Evolutionary conservation across 805 yeast species (phyloP).

Genomic region (Phaffomyces opuntiae): DNA sequence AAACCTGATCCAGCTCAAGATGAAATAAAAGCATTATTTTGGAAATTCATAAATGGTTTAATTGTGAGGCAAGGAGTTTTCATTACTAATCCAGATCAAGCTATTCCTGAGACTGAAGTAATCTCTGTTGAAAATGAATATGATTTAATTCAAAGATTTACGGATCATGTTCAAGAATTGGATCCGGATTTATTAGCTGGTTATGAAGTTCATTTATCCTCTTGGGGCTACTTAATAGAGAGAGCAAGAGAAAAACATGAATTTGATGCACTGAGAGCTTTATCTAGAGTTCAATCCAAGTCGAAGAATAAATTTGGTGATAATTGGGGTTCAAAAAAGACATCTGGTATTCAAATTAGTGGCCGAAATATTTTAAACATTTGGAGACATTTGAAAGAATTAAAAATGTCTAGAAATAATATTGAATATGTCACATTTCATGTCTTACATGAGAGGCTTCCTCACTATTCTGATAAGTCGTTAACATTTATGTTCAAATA

Average conservation of each 20-base stretch:
- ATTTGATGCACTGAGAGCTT: conserved; percentile 45
- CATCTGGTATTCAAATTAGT: conserved; percentile 57
- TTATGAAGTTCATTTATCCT: conserved; percentile 67
- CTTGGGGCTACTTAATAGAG: conserved; percentile 89
- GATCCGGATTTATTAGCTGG: conserved; percentile 92
- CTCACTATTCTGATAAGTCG: conserved; percentile 45
- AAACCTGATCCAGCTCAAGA: conserved; percentile 65
- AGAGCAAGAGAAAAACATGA: conserved; percentile 42
- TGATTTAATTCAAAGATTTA: conserved; percentile 49
- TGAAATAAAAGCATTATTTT: conserved; percentile 51
- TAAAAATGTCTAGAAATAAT: conserved; percentile 59
- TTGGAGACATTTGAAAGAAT: conserved; percentile 73
- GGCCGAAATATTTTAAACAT: conserved; percentile 84
- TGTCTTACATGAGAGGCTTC: conserved; percentile 58
- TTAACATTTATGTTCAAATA: conserved; percentile 42
- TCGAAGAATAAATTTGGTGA: conserved; percentile 51
- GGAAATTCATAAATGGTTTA: conserved; percentile 47
- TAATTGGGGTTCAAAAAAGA: conserved; percentile 77
- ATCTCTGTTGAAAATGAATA: conserved; percentile 44
- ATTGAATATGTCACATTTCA: conserved; percentile 73
- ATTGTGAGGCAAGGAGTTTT: conserved; percentile 33
- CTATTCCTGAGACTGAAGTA: neutral
- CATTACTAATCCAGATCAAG: conserved; percentile 19
- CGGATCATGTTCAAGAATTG: conserved; percentile 45
- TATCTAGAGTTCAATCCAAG: conserved; percentile 52